Conservation (phyloP, 306 rosid species). For the Prunus fruticosa region DNA sequence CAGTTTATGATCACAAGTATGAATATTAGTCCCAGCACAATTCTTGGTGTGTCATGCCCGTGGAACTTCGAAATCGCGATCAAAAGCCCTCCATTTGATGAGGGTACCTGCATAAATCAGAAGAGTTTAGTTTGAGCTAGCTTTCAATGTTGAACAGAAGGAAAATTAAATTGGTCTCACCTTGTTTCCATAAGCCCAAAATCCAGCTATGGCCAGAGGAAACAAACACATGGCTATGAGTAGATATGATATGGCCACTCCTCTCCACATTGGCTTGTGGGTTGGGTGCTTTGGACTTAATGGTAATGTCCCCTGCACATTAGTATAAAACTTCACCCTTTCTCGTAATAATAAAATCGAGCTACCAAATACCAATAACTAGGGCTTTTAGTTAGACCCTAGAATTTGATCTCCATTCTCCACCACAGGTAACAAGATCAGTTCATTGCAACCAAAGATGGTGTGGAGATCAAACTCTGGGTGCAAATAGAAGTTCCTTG, state of each 20-base stretch:
- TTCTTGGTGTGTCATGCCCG: conserved; percentile 31
- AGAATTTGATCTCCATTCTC: not conserved
- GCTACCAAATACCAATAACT: not conserved
- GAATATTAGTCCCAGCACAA: conserved; percentile 40
- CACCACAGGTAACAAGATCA: not conserved
- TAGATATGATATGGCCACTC: conserved; percentile 45
- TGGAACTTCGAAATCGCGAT: conserved; percentile 40
- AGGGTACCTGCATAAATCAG: conserved; percentile 33
- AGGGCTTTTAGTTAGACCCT: not conserved
- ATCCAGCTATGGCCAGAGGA: conserved; percentile 63
- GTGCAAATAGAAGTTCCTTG: not conserved
- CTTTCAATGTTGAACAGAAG: not conserved
- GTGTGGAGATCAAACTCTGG: not conserved
- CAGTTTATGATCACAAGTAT: conserved; percentile 35
- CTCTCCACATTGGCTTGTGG: conserved; percentile 43
- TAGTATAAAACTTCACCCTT: not conserved
- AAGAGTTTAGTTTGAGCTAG: not conserved
- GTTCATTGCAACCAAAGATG: not conserved
- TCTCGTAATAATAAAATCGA: not conserved
- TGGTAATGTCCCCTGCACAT: conserved; percentile 71
- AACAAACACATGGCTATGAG: conserved; percentile 43
- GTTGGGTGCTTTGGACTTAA: conserved; percentile 37
- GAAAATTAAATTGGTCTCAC: conserved; percentile 15
- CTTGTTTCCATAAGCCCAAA: conserved; percentile 69
- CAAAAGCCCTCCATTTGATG: conserved; percentile 31